Evolutionary conservation across 2,329 filamentous ascomycete species (phyloP), one percentile per base, ranked within the genome.

Genomic region (Neofusicoccum sp.): DNA sequence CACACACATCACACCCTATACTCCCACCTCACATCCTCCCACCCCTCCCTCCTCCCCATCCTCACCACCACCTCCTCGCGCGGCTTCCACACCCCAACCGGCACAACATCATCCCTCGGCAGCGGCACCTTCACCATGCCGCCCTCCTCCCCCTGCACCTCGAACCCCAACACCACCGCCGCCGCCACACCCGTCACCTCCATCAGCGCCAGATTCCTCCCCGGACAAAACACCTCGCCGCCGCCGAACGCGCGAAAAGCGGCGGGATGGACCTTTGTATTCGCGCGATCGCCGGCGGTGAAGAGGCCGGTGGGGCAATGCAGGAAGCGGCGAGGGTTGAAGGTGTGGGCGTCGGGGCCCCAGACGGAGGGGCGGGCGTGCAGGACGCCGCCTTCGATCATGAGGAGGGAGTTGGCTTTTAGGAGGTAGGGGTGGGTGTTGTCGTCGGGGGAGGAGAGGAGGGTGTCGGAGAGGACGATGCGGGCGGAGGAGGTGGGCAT

Each of bases 401-500:
- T 79, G 4, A 83, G 73, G 1, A 82, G 66, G 4, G 74, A 71
- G 22, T 73, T 75, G 44, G 79, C 79, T 56, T 76, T 76, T 16
- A 84, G 71, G 0, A 89, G 70, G 37, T 79, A 76, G 1, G 83
- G 78, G 70, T 86, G 87, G 3, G 76, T 74, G 22, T 49, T 75
- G 66, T n/a, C 37, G 34, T 43, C 37, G 65, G 2, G 68, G 56
- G 72, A 71, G 4, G 70, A 22, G 72, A 3, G 77, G 67, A 77
- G 61, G 1, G 78, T 80, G 50, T 84, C 81, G 41, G 74, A 66
- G 12, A 74, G 66, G n/a, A 83, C 76, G 8, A 73, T 70, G 8
- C 83, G 77, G 37, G 74, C 77, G 11, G 76, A 76, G 12, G 76
- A 69, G 5, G 75, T 71, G 3, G 76, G 74, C 34, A 78, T 78